Evolutionary conservation across 2,329 filamentous ascomycete genomes (phyloP), one percentile per base, ranked within the genome.

Genomic region (Colletotrichum graminicola): DNA sequence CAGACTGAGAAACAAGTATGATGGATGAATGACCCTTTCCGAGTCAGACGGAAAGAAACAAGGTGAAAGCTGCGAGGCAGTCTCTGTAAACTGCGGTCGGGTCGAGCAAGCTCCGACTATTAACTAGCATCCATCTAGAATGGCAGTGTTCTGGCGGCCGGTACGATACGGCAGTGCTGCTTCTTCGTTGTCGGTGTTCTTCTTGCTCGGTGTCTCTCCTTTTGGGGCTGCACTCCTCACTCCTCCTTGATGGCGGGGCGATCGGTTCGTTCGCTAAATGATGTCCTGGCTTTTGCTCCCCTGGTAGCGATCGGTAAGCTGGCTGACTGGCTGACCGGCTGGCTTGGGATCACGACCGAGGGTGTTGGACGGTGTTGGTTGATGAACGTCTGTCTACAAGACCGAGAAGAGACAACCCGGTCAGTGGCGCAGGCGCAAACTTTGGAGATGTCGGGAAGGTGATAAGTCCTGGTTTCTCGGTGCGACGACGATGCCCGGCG

Each of bases 71-170:
- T 61, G 21, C 45, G 43, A 49, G 32, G 51, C 41, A n/a, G 29
- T 34, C 43, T 62, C n/a, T 52, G 60, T 62, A 62, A 52, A 34
- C 60, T 23, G 45, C 45, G 52, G 32, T 29, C n/a, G 45, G 45
- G 45, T 52, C 60, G 41, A 41, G 47, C 47, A 29, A 52, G 23
- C 16, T 51, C 29, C 32, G 60, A 26, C 60, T 23, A 23, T 52
- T 18, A 26, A 29, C 32, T 62, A 52, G 60, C 45, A 47, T 29
- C 47, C 34, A 29, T 52, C 34, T 41, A 62, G 45, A 26, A 62
- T 36, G 47, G 60, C 34, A 34, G 60, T 52, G 45, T 52, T 62
- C 32, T 29, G 45, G 55, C 34, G 43, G 43, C 8, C 43, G 43
- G 12, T 47, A 23, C 23, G 47, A 52, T 45, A 45, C 32, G 23